Evolutionary conservation across 768 basidiomycete genomes (phyloP), one percentile per base, ranked within the genome.

Genomic region (Dioszegia hungarica): DNA sequence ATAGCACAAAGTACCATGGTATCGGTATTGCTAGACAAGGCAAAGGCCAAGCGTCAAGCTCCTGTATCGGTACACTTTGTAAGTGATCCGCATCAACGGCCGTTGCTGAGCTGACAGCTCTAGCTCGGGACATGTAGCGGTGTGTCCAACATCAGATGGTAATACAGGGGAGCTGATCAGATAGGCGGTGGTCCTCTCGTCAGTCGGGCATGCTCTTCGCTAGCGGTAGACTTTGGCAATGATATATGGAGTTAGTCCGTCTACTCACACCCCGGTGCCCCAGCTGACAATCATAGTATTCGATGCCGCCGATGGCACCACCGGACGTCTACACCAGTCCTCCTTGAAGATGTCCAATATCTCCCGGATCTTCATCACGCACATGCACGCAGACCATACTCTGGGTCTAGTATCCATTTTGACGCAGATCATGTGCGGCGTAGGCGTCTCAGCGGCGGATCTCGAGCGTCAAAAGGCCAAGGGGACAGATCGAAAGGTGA

Each of bases 351-450:
- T 73, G 59, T 60, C 65, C 37, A 68, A 70, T 31, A 73, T 75
- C 49, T 56, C 67, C 19, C 59, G 71, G 33, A 63, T 75, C 20
- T 75, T 75, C 61, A 68, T 75, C 47, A 74, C 74, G 0, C 74
- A 75, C 52, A 64, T 75, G 67, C 74, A 75, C 44, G 69, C 67
- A 19, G 74, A 75, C 56, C 74, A 75, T 47, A 59, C 62, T 2
- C 48, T 75, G 11, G 74, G 74, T 1, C 29, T 75, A 2, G 67
- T 72, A 15, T 57, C 68, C 0, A 63, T 75, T 20, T 51, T 75
- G 47, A 66, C 61, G 20, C 69, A 70, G 1, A 51, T 73, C 48
- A 74, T 75, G 68, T 60, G 52, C 9, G 72, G 72, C 3, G 55
- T 69, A 17, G 61, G 59, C 12, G 61, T 44, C 2, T 61, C 59